Percentiles rank a stretch among this genome's conserved stretches.
phyloP scores from a whole-genome alignment of 495 filamentous ascomycete genomes.

The Penicillium daleae region DNA sequence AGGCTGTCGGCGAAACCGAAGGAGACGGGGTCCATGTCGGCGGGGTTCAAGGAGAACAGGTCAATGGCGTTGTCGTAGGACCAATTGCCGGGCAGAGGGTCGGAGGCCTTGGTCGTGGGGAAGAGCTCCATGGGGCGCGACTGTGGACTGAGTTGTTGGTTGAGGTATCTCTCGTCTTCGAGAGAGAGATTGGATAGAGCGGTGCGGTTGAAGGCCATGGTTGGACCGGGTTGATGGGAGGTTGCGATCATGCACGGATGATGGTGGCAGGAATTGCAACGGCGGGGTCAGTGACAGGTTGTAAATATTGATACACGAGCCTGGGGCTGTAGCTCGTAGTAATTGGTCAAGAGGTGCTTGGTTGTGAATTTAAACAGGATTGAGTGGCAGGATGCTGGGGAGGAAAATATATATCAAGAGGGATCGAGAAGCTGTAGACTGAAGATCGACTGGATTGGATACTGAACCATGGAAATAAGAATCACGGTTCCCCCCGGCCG shows the following conservation, averaged over 20 bases:
- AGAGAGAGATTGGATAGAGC: slow-evolving; percentile 24
- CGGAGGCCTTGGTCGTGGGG: slow-evolving; percentile 24
- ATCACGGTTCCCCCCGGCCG: not conserved
- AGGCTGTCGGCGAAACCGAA: slow-evolving; percentile 44
- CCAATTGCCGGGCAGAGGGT: slow-evolving; percentile 49
- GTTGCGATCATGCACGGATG: slow-evolving; percentile 6
- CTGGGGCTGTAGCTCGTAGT: not conserved
- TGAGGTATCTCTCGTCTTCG: slow-evolving; percentile 31
- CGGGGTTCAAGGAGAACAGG: slow-evolving; percentile 43
- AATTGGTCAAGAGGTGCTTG: too few relatives aligned
- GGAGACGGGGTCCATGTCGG: slow-evolving; percentile 40
- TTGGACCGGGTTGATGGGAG: not conserved
- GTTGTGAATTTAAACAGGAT: too few relatives aligned
- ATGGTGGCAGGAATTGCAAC: not conserved
- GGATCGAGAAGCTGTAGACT: too few relatives aligned
- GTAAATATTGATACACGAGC: not conserved
- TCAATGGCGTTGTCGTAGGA: slow-evolving; percentile 48
- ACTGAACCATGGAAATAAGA: slow-evolving; percentile 1
- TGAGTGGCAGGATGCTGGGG: not conserved
- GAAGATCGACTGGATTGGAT: not conserved
- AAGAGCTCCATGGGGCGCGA: slow-evolving; percentile 28
- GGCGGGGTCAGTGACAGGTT: not conserved
- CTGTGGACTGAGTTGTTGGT: slow-evolving; percentile 30
- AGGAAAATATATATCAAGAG: not conserved
- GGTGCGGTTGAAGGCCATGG: slow-evolving; percentile 30